These are phyloP conservation scores for Globisporangium paddicum DNA, from an alignment of 352 stramenopile species.

Conservation along the genomic window DNA sequence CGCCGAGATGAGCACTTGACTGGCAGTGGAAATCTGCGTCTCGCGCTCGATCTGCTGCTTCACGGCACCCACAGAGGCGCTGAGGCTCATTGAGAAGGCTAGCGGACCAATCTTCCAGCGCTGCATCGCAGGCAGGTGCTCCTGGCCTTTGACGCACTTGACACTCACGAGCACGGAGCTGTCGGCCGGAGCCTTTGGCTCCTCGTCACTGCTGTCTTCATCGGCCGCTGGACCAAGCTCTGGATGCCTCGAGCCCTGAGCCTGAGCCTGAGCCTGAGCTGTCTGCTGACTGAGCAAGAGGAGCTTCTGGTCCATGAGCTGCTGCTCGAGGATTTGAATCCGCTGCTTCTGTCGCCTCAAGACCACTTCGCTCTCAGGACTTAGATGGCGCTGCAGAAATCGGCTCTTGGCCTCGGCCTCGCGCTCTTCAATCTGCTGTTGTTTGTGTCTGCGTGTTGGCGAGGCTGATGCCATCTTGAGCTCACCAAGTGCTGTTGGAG, in stretches of 20 bases:
- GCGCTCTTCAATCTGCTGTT: background rate
- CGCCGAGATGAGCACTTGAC: conserved; percentile 15
- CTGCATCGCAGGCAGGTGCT: conserved; percentile 1
- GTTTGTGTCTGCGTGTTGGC: background rate
- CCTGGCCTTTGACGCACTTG: conserved; percentile 14
- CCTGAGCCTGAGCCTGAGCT: background rate
- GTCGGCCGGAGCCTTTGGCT: background rate
- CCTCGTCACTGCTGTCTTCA: background rate
- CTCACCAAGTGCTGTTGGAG: background rate
- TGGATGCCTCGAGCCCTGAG: background rate
- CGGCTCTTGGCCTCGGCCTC: background rate
- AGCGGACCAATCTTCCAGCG: conserved; percentile 5
- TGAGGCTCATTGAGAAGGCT: background rate
- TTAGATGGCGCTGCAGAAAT: conserved; percentile 10
- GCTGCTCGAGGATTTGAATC: conserved; percentile 55
- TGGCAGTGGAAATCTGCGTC: conserved; percentile 6
- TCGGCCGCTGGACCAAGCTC: background rate
- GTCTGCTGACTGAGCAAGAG: conserved; percentile 24
- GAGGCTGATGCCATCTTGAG: background rate
- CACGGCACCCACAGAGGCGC: background rate
- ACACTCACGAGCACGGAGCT: conserved; percentile 9
- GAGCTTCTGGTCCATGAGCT: conserved; percentile 59
- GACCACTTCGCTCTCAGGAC: conserved; percentile 18
- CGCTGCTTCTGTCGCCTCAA: conserved; percentile 42
- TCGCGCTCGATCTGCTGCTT: conserved; percentile 16